A percentile compares a stretch with the other conserved stretches of the same genome.
phyloP scores from a whole-genome alignment of 78 protist genomes.

The Mastigamoeba balamuthi region DNA sequence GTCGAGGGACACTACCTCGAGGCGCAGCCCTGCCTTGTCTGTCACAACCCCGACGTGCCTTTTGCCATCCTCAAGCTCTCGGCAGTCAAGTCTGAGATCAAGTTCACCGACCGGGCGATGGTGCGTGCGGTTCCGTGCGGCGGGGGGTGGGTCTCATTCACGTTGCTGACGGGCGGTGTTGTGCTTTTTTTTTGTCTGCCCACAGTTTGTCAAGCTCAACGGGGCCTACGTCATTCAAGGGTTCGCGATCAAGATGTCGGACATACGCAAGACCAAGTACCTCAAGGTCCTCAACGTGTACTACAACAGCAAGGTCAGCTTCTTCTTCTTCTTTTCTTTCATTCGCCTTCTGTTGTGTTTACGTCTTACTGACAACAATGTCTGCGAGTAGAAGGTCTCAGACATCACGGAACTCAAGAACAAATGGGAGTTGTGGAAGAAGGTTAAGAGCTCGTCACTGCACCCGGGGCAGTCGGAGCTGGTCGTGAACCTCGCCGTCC shows the following conservation, averaged over 20 bases:
- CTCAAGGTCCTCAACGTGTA: slow-evolving; percentile 49
- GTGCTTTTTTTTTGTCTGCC: background rate
- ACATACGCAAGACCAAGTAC: slow-evolving; percentile 24
- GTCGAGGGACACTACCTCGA: slow-evolving; percentile 66
- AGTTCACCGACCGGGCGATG: slow-evolving; percentile 35
- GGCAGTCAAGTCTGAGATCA: slow-evolving; percentile 41
- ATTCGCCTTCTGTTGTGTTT: background rate
- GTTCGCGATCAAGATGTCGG: slow-evolving; percentile 16
- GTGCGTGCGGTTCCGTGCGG: background rate
- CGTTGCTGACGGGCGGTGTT: too few relatives aligned
- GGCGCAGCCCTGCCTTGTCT: slow-evolving; percentile 46
- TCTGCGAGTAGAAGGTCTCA: too few relatives aligned
- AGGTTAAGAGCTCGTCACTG: slow-evolving; percentile 11
- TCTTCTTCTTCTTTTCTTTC: background rate
- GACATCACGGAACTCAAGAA: slow-evolving; percentile 55
- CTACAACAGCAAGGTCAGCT: slow-evolving; percentile 21
- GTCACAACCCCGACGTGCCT: slow-evolving; percentile 48
- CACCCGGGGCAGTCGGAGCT: slow-evolving; percentile 44
- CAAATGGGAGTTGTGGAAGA: slow-evolving; percentile 50
- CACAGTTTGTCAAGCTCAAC: slow-evolving; percentile 22
- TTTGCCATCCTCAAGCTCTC: slow-evolving; percentile 15
- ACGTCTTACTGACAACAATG: too few relatives aligned
- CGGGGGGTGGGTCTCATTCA: too few relatives aligned
- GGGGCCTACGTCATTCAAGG: slow-evolving; percentile 9
- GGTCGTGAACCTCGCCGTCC: slow-evolving; percentile 27